Evolutionary conservation across 148 eudicot genomes (phyloP).

Genomic region (Spergularia bocconei): DNA sequence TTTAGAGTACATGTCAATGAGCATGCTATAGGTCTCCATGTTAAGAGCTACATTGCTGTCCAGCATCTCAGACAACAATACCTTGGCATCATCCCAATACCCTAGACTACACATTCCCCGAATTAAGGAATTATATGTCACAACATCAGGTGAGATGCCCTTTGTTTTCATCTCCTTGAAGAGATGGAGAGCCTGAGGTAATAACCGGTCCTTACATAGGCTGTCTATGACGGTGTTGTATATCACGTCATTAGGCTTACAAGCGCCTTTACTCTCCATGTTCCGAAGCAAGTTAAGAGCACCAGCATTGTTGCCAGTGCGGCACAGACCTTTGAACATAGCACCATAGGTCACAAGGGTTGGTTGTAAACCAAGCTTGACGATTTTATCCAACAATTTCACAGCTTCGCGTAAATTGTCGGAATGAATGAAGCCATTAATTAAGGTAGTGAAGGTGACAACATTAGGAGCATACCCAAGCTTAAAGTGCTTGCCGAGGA

Average conservation of each 20-base stretch:
- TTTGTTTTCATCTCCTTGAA: neutral
- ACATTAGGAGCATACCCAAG: too few relatives aligned
- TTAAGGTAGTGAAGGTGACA: too few relatives aligned
- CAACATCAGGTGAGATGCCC: neutral
- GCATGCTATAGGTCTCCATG: neutral
- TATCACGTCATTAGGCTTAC: conserved; percentile 1
- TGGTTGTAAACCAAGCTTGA: conserved; percentile 11
- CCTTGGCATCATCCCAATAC: neutral
- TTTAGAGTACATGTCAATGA: conserved; percentile 4
- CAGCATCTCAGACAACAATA: neutral
- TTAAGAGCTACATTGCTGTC: neutral
- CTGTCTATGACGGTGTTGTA: conserved; percentile 23
- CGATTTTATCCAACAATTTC: conserved; percentile 1
- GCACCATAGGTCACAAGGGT: neutral
- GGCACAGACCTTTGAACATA: conserved; percentile 14
- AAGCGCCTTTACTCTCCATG: conserved; percentile 1
- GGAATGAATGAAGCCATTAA: too few relatives aligned
- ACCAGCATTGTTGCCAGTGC: conserved; percentile 9
- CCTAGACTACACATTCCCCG: neutral
- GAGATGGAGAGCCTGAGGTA: neutral
- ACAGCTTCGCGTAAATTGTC: neutral
- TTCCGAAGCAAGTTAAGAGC: conserved; percentile 18
- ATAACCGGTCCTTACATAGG: conserved; percentile 4
- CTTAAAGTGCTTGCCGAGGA: too few relatives aligned
- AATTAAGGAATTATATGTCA: conserved; percentile 8